Base-by-base conservation (phyloP, 331 rosid species). In the Malus hybrid region DNA sequence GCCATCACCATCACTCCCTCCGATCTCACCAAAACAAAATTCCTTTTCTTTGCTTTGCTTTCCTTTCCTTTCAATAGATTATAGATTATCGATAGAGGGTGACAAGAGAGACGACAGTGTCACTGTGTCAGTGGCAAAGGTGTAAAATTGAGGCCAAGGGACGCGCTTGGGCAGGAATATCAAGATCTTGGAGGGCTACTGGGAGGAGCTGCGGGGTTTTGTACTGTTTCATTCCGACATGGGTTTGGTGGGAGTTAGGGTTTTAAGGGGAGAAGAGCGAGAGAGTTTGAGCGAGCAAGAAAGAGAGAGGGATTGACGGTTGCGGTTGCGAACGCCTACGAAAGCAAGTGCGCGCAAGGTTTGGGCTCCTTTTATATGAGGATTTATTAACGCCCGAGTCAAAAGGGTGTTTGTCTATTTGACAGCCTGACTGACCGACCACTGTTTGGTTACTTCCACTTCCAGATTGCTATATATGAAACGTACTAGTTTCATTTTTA, bases 1-100 rank as follows among this genome's bases (percentile, higher is more conserved):
- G 83, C 96, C 90, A 76, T 87, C 81, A 90, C 87, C 92, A 95
- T 87, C 78, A 80, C 80, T 80, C 79, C 57, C 75, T 67, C 71
- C 67, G 62, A 80, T 82, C 90, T 80, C 81, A 67, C 81, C 69
- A 76, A 81, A 56, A 52, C 46, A 62, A 7, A 64, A 64, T 15
- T 62, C 36, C 32, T 61, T 27, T 61, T 7, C 8, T 61, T 14
- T 42, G 14, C 48, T 42, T 42, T 61, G 18, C 36, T 7, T 62
- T 62, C 0, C n/a, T 27, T 59, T 59, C 31, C 65, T 60, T 16
- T 52, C 20, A 52, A 16, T 52, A 6, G 57, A 42, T 42, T 42
- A 42, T 42, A 42, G 48, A 52, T 52, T 52, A 16, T 18, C 7
- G 28, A 19, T 4, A 10, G 28, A 56, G 62, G 28, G 62, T 24